A percentile compares a stretch with the other conserved stretches of the same genome.
These are phyloP conservation scores for Coleophoma cylindrospora DNA, from an alignment of 2,329 filamentous ascomycete species.

Conservation along the genomic window DNA sequence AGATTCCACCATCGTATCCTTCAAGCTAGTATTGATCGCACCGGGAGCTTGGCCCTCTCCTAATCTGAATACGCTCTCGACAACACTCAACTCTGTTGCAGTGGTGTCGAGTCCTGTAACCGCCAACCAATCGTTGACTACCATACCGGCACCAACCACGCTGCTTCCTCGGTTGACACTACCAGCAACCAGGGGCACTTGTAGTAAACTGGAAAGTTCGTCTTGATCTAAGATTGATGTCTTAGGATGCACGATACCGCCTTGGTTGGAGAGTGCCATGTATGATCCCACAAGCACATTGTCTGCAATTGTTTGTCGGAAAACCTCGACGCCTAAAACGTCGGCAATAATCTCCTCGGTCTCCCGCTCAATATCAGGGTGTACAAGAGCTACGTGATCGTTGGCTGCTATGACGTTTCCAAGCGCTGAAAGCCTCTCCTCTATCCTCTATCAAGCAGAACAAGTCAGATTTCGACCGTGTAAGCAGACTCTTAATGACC, in stretches of 20 bases:
- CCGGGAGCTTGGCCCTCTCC: slow-evolving; percentile 79
- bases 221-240: slow-evolving; percentile 97
- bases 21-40: slow-evolving; percentile 78
- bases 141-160: slow-evolving; percentile 95
- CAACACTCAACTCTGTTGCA: slow-evolving; percentile 93
- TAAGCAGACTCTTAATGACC: neutral
- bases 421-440: slow-evolving; percentile 91
- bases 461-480: neutral
- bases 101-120: slow-evolving; percentile 92
- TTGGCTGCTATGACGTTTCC: slow-evolving; percentile 97
- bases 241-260: slow-evolving; percentile 95
- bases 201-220: slow-evolving; percentile 86
- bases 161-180: slow-evolving; percentile 89
- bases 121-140: slow-evolving; percentile 96
- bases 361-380: slow-evolving; percentile 94
- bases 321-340: slow-evolving; percentile 83
- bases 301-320: slow-evolving; percentile 91
- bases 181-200: slow-evolving; percentile 92
- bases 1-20: slow-evolving; percentile 98
- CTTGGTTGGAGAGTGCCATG: slow-evolving; percentile 94
- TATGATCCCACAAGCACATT: slow-evolving; percentile 96
- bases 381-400: slow-evolving; percentile 93
- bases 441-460: slow-evolving; percentile 64
- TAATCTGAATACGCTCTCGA: slow-evolving; percentile 93
- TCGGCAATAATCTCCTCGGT: slow-evolving; percentile 98